These are phyloP conservation scores for Magnaporthales sp. DNA, from an alignment of 2,329 filamentous ascomycete genomes.

Conservation along the genomic window DNA sequence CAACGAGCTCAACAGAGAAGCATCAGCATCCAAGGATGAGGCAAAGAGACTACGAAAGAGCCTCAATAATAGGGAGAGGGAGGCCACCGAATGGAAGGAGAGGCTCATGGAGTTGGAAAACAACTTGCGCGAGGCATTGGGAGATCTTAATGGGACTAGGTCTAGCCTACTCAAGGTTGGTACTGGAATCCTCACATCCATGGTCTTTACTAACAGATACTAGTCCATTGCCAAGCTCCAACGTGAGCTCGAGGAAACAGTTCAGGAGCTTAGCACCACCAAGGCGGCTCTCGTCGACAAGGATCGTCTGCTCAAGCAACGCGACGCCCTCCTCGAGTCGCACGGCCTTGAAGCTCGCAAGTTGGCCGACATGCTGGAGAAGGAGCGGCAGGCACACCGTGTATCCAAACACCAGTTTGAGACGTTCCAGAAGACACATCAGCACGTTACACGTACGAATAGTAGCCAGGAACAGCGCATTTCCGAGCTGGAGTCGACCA, in stretches of 20 bases:
- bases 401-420: slow-evolving; percentile 85
- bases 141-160: slow-evolving; percentile 78
- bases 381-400: slow-evolving; percentile 76
- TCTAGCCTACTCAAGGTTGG: slow-evolving; percentile 73
- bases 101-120: slow-evolving; percentile 83
- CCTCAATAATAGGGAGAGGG: slow-evolving; percentile 74
- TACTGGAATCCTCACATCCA: not conserved
- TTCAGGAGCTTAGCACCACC: slow-evolving; percentile 71
- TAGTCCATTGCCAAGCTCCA: slow-evolving; percentile 81
- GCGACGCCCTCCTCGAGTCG: slow-evolving; percentile 79
- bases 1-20: slow-evolving; percentile 84
- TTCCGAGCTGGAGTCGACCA: slow-evolving; percentile 73
- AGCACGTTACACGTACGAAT: slow-evolving; percentile 78
- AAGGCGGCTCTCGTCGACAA: slow-evolving; percentile 79
- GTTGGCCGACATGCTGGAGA: slow-evolving; percentile 80
- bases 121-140: slow-evolving; percentile 76
- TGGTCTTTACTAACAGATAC: not conserved
- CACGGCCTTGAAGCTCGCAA: slow-evolving; percentile 81
- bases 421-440: slow-evolving; percentile 77
- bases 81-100: slow-evolving; percentile 86
- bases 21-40: slow-evolving; percentile 77
- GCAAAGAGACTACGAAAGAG: slow-evolving; percentile 72
- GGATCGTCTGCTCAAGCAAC: slow-evolving; percentile 80
- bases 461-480: slow-evolving; percentile 79
- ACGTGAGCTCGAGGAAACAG: slow-evolving; percentile 75